phyloP scores from a whole-genome alignment of 2,329 filamentous ascomycete species.

The Lachnellula arida region DNA sequence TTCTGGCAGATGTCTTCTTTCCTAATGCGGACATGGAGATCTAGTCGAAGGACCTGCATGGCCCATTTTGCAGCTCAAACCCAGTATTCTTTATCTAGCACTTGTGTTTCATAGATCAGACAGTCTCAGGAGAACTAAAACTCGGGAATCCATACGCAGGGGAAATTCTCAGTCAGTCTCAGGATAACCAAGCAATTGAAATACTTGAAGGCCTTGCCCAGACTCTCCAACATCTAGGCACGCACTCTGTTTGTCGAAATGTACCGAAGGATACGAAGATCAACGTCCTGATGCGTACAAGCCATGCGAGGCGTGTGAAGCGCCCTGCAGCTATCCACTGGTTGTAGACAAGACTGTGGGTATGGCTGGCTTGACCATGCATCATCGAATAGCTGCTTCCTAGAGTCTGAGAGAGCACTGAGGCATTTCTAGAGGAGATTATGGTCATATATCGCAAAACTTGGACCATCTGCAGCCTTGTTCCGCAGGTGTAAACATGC shows the following conservation, averaged over 20 bases:
- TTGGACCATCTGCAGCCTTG: neutral
- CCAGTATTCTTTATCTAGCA: slow-evolving; percentile 19
- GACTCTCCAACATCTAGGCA: slow-evolving; percentile 1
- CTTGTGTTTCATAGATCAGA: slow-evolving; percentile 21
- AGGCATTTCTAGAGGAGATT: neutral
- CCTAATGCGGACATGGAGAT: slow-evolving; percentile 3
- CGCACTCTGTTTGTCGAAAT: slow-evolving; percentile 18
- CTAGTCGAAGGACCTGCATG: neutral
- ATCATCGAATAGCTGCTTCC: neutral
- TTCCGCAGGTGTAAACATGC: neutral
- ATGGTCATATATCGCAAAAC: slow-evolving; percentile 6
- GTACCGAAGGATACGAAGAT: slow-evolving; percentile 10
- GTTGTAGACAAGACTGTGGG: slow-evolving; percentile 1
- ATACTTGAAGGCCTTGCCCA: slow-evolving; percentile 10
- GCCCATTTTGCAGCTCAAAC: slow-evolving; percentile 4
- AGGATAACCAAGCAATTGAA: slow-evolving; percentile 9
- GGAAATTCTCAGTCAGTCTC: slow-evolving; percentile 16
- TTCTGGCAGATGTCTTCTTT: slow-evolving; percentile 14
- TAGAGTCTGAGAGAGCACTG: neutral
- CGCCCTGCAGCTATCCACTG: slow-evolving; percentile 14
- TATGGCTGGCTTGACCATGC: neutral
- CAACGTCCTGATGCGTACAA: slow-evolving; percentile 16
- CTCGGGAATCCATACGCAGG: slow-evolving; percentile 18
- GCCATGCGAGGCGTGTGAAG: slow-evolving; percentile 9
- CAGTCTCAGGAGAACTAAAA: slow-evolving; percentile 15